Evolutionary conservation across 208 protist genomes (phyloP).

Genomic region (Leishmania mexicana): DNA sequence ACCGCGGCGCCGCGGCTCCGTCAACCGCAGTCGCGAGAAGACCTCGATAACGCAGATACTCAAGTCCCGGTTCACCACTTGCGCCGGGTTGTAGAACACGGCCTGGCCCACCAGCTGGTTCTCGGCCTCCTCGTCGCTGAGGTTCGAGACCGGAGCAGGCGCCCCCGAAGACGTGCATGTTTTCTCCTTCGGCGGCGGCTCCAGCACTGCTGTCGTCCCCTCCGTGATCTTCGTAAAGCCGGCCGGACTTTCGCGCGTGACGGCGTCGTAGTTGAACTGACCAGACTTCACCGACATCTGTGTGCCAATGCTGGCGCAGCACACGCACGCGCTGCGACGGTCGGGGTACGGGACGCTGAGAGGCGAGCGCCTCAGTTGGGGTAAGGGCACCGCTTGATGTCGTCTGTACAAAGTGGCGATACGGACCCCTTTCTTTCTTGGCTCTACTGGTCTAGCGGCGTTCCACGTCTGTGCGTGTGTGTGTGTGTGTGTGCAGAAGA

Average conservation of each 20-base stretch:
- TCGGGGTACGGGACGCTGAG: neutral
- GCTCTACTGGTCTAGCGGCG: neutral
- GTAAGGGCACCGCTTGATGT: neutral
- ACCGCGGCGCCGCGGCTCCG: constrained; percentile 63
- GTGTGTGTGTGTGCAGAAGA: neutral
- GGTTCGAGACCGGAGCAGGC: neutral
- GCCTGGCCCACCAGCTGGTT: constrained; percentile 65
- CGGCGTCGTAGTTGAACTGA: constrained; percentile 57
- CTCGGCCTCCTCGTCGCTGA: constrained; percentile 9
- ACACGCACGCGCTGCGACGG: neutral
- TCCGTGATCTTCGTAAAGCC: constrained; percentile 79
- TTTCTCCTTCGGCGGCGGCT: constrained; percentile 56
- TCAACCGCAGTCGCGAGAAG: constrained; percentile 64
- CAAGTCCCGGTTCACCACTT: constrained; percentile 98
- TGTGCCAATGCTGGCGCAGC: neutral
- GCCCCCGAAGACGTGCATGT: neutral
- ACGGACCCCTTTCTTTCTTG: neutral
- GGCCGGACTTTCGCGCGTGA: constrained; percentile 50
- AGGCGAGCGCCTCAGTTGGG: neutral
- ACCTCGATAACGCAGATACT: constrained; percentile 94
- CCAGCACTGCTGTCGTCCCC: constrained; percentile 79
- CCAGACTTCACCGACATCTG: constrained; percentile 57
- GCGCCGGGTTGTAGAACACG: constrained; percentile 98
- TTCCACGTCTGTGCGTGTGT: neutral
- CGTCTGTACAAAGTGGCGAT: neutral